These are phyloP conservation scores for Trichoderma sp. DNA, from an alignment of 2,329 filamentous ascomycete genomes.

Conservation along the genomic window DNA sequence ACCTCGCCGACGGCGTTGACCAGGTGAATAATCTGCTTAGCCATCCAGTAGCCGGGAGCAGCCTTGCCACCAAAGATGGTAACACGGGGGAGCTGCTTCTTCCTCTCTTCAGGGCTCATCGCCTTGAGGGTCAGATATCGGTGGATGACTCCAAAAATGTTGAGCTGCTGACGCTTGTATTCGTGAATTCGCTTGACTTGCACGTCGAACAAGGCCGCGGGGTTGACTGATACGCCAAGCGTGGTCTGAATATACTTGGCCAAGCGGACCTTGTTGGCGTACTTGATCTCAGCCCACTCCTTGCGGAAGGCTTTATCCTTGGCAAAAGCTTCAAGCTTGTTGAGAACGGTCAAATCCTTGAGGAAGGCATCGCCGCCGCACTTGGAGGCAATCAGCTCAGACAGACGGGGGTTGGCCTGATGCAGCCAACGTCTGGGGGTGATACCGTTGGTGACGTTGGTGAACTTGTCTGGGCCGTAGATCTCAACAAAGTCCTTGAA, in stretches of 20 bases:
- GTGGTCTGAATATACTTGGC: slow-evolving; percentile 87
- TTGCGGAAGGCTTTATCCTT: slow-evolving; percentile 89
- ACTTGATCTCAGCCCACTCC: slow-evolving; percentile 96
- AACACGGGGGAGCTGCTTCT: slow-evolving; percentile 84
- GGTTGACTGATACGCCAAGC: slow-evolving; percentile 81
- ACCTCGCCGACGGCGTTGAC: slow-evolving; percentile 89
- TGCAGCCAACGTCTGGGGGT: slow-evolving; percentile 95
- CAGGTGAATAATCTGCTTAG: slow-evolving; percentile 96
- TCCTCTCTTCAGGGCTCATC: slow-evolving; percentile 78
- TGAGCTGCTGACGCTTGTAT: slow-evolving; percentile 98
- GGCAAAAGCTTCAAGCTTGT: slow-evolving; percentile 79
- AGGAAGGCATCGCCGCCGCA: slow-evolving; percentile 80
- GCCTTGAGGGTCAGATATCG: slow-evolving; percentile 88
- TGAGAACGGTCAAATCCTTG: slow-evolving; percentile 84
- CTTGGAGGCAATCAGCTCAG: slow-evolving; percentile 89
- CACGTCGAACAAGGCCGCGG: slow-evolving; percentile 86
- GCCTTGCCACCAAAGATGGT: slow-evolving; percentile 98
- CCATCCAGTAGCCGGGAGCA: slow-evolving; percentile 99
- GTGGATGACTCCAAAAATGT: slow-evolving; percentile 97
- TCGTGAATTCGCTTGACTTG: slow-evolving; percentile 99
- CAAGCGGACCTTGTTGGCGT: slow-evolving; percentile 89
- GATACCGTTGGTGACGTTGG: slow-evolving; percentile 97
- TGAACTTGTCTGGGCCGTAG: slow-evolving; percentile 96
- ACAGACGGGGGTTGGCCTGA: slow-evolving; percentile 92
- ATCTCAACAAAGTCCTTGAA: slow-evolving; percentile 98